Evolutionary conservation across 208 protist genomes (phyloP).

Genomic region (Naegleria gruberi): DNA sequence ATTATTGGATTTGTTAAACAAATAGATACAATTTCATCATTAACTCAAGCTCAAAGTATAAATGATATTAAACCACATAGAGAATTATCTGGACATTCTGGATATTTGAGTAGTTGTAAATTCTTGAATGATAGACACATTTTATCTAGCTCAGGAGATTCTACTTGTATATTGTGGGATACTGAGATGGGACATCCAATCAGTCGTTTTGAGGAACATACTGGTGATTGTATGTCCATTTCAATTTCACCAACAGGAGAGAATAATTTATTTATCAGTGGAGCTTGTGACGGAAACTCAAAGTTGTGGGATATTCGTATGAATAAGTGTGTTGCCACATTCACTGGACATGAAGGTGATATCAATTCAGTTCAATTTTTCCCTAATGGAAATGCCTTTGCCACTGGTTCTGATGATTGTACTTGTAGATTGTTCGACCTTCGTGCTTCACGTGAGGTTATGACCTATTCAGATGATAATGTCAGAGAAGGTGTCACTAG

Average conservation of each 20-base stretch:
- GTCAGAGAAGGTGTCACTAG: conserved; percentile 63
- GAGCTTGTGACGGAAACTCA: conserved; percentile 60
- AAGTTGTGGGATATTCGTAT: conserved; percentile 68
- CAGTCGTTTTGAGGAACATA: conserved; percentile 58
- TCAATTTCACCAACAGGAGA: not conserved
- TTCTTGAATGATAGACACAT: conserved; percentile 63
- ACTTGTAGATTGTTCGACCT: conserved; percentile 71
- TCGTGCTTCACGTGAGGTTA: conserved; percentile 61
- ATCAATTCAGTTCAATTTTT: conserved; percentile 62
- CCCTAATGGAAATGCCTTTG: conserved; percentile 60
- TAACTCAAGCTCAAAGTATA: not conserved
- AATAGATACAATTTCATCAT: no score
- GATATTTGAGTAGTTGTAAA: conserved; percentile 61
- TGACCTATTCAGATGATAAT: conserved; percentile 53
- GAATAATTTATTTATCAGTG: conserved; percentile 65
- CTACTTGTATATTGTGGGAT: conserved; percentile 63
- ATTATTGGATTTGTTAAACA: no score
- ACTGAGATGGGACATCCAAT: conserved; percentile 46
- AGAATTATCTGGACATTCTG: conserved; percentile 28
- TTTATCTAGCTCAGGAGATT: conserved; percentile 54
- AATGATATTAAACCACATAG: not conserved
- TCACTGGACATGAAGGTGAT: conserved; percentile 66
- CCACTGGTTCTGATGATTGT: conserved; percentile 68
- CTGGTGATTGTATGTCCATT: conserved; percentile 64
- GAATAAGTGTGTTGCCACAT: conserved; percentile 58